These are phyloP conservation scores for Geosmithia flava DNA, from an alignment of 2,329 filamentous ascomycete species.

Conservation along the genomic window DNA sequence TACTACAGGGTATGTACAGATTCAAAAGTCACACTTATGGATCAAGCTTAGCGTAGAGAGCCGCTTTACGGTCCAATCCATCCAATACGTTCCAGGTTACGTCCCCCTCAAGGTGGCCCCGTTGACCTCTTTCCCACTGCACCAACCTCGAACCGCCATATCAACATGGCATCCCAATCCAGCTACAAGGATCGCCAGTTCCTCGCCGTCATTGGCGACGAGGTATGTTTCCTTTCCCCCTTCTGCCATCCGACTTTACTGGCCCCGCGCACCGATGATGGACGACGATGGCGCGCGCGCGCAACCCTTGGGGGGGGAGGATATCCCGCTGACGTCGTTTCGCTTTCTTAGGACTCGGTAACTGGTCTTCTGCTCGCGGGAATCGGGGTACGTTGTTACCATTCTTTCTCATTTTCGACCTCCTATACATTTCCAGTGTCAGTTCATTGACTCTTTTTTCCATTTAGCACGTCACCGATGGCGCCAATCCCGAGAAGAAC, in stretches of 20 bases:
- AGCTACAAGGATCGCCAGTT: conserved; percentile 83
- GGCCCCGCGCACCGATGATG: not conserved
- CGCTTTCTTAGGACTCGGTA: conserved; percentile 64
- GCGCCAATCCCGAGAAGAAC: conserved; percentile 88
- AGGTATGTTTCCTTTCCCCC: conserved; percentile 39
- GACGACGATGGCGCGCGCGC: not conserved
- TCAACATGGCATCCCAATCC: conserved; percentile 35
- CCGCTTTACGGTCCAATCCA: too few species aligned
- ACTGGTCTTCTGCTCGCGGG: conserved; percentile 91
- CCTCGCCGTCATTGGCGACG: conserved; percentile 93
- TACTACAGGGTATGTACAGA: too few species aligned
- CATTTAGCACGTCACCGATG: conserved; percentile 72
- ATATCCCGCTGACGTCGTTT: conserved; percentile 11
- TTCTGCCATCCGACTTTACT: not conserved
- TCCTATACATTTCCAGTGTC: too few species aligned
- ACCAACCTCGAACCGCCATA: not conserved
- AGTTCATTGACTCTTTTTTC: too few species aligned
- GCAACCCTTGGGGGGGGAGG: not conserved
- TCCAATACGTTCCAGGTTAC: too few species aligned
- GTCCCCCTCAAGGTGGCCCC: not conserved
- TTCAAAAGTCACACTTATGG: too few species aligned
- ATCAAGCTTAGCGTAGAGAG: too few species aligned
- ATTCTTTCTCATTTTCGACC: too few species aligned
- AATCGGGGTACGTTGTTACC: conserved; percentile 56
- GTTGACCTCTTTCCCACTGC: not conserved